Conservation (phyloP, 257 asterid species). For the Asclepias syriaca region DNA sequence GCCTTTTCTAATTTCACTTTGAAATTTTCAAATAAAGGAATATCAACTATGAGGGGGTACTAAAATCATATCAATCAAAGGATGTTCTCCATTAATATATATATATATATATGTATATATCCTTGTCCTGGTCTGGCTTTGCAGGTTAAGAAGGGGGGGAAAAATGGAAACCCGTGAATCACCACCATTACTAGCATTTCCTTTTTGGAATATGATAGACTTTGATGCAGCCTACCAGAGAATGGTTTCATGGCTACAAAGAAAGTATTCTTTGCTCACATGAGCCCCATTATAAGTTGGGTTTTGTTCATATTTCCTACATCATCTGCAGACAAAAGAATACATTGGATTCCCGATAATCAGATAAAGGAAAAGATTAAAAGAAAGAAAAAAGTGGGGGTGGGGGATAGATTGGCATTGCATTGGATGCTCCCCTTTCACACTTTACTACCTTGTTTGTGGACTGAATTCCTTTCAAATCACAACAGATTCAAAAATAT, state of each 20-base stretch:
- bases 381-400: too few species aligned
- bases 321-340: background rate
- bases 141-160: background rate
- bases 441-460: background rate
- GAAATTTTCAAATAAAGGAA: too few species aligned
- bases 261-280: background rate
- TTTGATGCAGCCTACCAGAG: background rate
- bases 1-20: too few species aligned
- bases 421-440: constrained; percentile 16
- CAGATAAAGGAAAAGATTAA: background rate
- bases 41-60: too few species aligned
- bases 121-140: background rate
- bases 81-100: background rate
- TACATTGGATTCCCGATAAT: constrained; percentile 15
- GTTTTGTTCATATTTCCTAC: background rate
- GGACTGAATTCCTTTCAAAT: constrained; percentile 5
- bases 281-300: background rate
- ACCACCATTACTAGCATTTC: background rate
- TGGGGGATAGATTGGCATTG: background rate
- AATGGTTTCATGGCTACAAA: background rate
- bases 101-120: too few species aligned
- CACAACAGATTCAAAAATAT: background rate
- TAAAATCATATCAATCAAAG: background rate
- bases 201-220: background rate
- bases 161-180: background rate